A percentile compares a stretch with the other conserved stretches of the same genome.
Evolutionary conservation across 345 rosid genomes (phyloP).

Genomic region (Trapa incisa): DNA sequence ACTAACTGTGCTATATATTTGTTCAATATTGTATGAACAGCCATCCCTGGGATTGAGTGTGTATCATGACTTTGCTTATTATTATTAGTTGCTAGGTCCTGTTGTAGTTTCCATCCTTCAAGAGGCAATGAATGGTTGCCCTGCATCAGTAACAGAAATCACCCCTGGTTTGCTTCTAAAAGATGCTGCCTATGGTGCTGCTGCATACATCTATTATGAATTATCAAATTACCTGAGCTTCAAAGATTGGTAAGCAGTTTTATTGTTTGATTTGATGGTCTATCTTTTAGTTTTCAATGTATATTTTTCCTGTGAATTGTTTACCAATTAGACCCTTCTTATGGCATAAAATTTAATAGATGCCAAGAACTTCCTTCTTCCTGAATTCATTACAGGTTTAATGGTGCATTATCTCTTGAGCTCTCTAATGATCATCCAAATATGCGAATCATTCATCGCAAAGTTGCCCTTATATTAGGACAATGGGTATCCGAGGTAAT

Average conservation of each 20-base stretch:
- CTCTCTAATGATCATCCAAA: slow-evolving; percentile 85
- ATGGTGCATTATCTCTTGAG: slow-evolving; percentile 80
- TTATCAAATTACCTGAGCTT: slow-evolving; percentile 88
- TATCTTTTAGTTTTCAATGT: neutral
- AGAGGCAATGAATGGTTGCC: slow-evolving; percentile 89
- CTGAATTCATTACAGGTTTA: slow-evolving; percentile 51
- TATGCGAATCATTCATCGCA: slow-evolving; percentile 84
- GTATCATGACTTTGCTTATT: slow-evolving; percentile 14
- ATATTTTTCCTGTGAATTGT: neutral
- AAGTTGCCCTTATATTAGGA: slow-evolving; percentile 87
- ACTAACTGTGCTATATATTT: slow-evolving; percentile 6
- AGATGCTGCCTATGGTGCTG: slow-evolving; percentile 96
- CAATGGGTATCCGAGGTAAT: slow-evolving; percentile 99
- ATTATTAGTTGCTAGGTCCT: slow-evolving; percentile 71
- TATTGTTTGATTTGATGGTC: slow-evolving; percentile 6
- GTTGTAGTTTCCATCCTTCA: slow-evolving; percentile 85
- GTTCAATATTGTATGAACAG: neutral
- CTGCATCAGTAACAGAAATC: slow-evolving; percentile 65
- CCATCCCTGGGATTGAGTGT: neutral
- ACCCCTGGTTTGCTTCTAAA: slow-evolving; percentile 82
- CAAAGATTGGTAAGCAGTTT: slow-evolving; percentile 61
- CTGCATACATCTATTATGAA: slow-evolving; percentile 97
- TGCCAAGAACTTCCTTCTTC: neutral
- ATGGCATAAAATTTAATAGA: neutral
- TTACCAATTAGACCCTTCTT: neutral